These are phyloP conservation scores for Lactarius trivialis DNA, from an alignment of 768 basidiomycete genomes.

Conservation along the genomic window DNA sequence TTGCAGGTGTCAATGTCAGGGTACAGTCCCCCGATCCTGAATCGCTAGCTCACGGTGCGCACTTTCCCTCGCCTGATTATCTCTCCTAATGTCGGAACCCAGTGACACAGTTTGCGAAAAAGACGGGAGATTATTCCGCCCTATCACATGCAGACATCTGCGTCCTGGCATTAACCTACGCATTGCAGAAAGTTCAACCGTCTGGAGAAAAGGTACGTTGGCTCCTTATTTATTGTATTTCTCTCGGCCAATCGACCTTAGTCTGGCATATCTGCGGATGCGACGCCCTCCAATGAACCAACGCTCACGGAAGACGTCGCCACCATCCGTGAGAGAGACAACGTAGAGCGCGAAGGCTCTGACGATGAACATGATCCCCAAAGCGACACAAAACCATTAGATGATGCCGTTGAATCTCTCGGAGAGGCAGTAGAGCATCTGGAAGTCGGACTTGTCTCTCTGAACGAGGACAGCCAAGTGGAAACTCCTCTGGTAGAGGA, in stretches of 20 bases:
- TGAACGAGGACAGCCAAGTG: constrained; percentile 3
- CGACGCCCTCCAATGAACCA: neutral
- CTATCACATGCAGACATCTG: constrained; percentile 88
- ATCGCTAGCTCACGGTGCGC: constrained; percentile 58
- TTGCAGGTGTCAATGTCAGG: constrained; percentile 68
- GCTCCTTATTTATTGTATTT: neutral
- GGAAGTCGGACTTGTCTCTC: constrained; percentile 12
- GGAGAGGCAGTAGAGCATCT: constrained; percentile 3
- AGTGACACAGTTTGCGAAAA: constrained; percentile 91
- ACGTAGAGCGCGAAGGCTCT: neutral
- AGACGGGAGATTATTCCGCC: constrained; percentile 93
- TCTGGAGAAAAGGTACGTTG: constrained; percentile 25
- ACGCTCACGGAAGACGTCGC: neutral
- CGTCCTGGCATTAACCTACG: constrained; percentile 82
- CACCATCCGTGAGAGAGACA: neutral
- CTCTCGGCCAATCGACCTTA: neutral
- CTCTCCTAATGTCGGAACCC: constrained; percentile 21
- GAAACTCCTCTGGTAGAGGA: neutral
- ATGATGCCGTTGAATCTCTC: neutral
- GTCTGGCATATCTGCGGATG: neutral
- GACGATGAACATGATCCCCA: neutral
- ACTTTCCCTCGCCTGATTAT: neutral
- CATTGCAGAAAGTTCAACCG: constrained; percentile 44
- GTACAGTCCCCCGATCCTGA: constrained; percentile 63
- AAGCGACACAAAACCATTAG: constrained; percentile 20